Conservation (phyloP, 2,329 filamentous ascomycete genomes). For the Cercospora canescens region DNA sequence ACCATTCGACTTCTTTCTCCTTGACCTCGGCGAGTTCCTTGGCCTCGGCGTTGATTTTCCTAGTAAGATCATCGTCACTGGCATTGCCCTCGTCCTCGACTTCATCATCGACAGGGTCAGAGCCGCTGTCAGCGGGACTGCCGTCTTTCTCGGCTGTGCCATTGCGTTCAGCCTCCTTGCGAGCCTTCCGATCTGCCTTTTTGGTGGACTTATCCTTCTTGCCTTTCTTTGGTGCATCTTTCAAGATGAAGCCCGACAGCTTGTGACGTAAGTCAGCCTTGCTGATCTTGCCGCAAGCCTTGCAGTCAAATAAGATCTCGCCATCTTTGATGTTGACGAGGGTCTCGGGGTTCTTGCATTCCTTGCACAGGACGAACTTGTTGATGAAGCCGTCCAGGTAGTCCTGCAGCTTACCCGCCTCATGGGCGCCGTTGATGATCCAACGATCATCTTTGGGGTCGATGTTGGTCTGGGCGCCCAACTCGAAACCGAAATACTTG, state of each 20-base stretch:
- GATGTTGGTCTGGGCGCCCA: slow-evolving; percentile 97
- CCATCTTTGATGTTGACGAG: slow-evolving; percentile 94
- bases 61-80: slow-evolving; percentile 90
- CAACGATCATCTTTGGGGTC: slow-evolving; percentile 97
- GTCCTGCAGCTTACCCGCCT: slow-evolving; percentile 92
- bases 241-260: slow-evolving; percentile 94
- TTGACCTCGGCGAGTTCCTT: slow-evolving; percentile 68
- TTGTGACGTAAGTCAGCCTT: slow-evolving; percentile 92
- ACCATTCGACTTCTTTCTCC: slow-evolving; percentile 87
- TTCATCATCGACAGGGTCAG: slow-evolving; percentile 62
- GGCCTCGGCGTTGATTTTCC: slow-evolving; percentile 67
- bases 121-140: slow-evolving; percentile 67
- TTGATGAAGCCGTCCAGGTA: slow-evolving; percentile 97
- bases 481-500: slow-evolving; percentile 99
- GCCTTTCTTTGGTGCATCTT: slow-evolving; percentile 88
- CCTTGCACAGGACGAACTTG: slow-evolving; percentile 99
- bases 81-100: slow-evolving; percentile 67
- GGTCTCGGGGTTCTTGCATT: slow-evolving; percentile 99
- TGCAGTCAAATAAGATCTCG: slow-evolving; percentile 92
- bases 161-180: slow-evolving; percentile 65
- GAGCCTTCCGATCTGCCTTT: slow-evolving; percentile 82
- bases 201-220: slow-evolving; percentile 98
- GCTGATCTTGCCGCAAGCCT: slow-evolving; percentile 92
- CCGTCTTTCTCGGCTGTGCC: slow-evolving; percentile 53
- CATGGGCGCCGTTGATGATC: slow-evolving; percentile 99